Evolutionary conservation across 1,284 basidiomycete genomes (phyloP).

Genomic region (Fistulina hepatica): DNA sequence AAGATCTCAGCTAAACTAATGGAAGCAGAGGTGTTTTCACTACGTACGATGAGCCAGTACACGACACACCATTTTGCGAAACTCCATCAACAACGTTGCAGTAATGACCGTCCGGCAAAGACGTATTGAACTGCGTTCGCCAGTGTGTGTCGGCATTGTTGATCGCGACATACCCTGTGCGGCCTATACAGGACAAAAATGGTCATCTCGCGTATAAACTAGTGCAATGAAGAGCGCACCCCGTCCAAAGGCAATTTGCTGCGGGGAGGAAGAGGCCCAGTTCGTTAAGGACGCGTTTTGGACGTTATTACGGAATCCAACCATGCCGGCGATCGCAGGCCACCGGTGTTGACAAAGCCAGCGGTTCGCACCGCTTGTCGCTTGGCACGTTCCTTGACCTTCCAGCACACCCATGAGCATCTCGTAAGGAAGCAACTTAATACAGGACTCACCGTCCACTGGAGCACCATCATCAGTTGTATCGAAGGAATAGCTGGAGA

Average conservation of each 20-base stretch:
- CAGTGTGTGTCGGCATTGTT: slow-evolving; percentile 36
- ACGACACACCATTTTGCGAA: too few species aligned
- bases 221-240: too few species aligned
- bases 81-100: too few species aligned
- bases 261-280: slow-evolving; percentile 44
- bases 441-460: slow-evolving; percentile 23
- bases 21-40: too few species aligned
- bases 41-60: too few species aligned
- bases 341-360: slow-evolving; percentile 61
- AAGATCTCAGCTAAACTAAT: slow-evolving; percentile 1
- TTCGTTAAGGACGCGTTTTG: slow-evolving; percentile 36
- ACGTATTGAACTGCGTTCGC: slow-evolving; percentile 32
- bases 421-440: slow-evolving; percentile 21
- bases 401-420: background rate
- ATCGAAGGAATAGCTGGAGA: slow-evolving; percentile 50
- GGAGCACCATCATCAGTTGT: slow-evolving; percentile 44
- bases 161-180: slow-evolving; percentile 38
- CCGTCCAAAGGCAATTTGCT: slow-evolving; percentile 54
- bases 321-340: slow-evolving; percentile 47
- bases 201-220: too few species aligned
- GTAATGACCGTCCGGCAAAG: slow-evolving; percentile 33
- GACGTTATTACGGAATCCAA: slow-evolving; percentile 51
- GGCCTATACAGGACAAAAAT: too few species aligned
- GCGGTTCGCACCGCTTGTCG: slow-evolving; percentile 38
- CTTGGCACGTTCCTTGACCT: slow-evolving; percentile 38